Base-by-base conservation (phyloP, 31 red algal species). In the Endocladia muricata region DNA sequence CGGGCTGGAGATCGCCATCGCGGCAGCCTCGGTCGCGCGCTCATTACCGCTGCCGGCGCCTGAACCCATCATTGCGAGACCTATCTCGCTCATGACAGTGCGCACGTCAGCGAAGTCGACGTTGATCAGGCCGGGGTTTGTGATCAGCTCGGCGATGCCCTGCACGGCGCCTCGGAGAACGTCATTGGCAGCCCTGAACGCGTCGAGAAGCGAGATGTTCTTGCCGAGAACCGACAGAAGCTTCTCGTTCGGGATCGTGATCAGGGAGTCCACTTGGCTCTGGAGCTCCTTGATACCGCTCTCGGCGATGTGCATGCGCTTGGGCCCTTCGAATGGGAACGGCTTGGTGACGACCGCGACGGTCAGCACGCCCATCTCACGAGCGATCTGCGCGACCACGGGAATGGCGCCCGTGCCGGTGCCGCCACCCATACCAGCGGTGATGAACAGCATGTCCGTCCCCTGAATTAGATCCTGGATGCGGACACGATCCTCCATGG, bases 381-480 rank as follows among this genome's bases (percentile, higher is more conserved):
- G 44, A 22, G 85, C 85, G 28, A 77, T 31, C 44, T 76, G 29
- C 4, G 85, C 85, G 8, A 89, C 85, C 8, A 89, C 65, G 9
- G 85, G 85, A 1, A 73, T 73, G 1, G 85, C 81, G 8, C 85
- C 85, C 31, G 85, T 79, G 17, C 85, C 85, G 37, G 85, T 89
- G 32, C 85, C 85, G 39, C 85, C 85, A 71, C 85, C 85, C 85
- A 89, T 89, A n/a, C 85, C 85, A 7, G 85, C 85, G 33, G 85
- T 89, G 38, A 89, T 47, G 51, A 89, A 89, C 15, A 89, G 58
- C 29, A 89, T 70, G 59, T 89, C 85, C 35, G 63, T 73, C 55
- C 82, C 82, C 33, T 65, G 52, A 33, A 89, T 38, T 7, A 84
- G 29, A 41, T 73, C 76, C 5, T 31, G 37, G 22, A 89, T 88